A percentile compares a stretch with the other conserved stretches of the same genome.
Evolutionary conservation across 352 stramenopile genomes (phyloP).

Genomic region (Globisporangium spinosum): DNA sequence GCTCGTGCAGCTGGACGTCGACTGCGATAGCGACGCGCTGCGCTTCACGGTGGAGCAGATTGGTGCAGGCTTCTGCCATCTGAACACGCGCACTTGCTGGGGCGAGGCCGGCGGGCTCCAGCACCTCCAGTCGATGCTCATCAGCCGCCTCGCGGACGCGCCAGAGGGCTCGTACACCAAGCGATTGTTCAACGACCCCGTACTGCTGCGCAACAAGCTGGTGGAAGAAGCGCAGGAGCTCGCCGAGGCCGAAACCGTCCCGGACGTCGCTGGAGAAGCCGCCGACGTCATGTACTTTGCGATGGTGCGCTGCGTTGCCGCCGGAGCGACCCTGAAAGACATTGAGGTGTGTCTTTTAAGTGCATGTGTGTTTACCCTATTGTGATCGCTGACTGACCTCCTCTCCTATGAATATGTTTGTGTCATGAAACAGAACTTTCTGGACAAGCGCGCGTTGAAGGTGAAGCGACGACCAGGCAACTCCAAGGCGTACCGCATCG

Average conservation of each 20-base stretch:
- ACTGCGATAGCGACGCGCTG: slow-evolving; percentile 95
- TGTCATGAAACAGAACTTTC: slow-evolving; percentile 46
- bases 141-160: slow-evolving; percentile 81
- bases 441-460: slow-evolving; percentile 92
- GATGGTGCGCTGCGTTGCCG: slow-evolving; percentile 90
- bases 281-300: slow-evolving; percentile 97
- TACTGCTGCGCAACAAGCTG: slow-evolving; percentile 93
- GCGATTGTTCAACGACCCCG: slow-evolving; percentile 91
- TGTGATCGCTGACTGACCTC: not conserved
- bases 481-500: slow-evolving; percentile 85
- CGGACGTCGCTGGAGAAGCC: slow-evolving; percentile 92
- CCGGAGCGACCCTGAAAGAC: slow-evolving; percentile 91
- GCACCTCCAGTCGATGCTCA: slow-evolving; percentile 88
- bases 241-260: slow-evolving; percentile 75
- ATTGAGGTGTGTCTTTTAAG: slow-evolving; percentile 53
- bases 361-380: not conserved
- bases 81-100: slow-evolving; percentile 94
- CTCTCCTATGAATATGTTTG: not conserved
- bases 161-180: slow-evolving; percentile 96
- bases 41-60: slow-evolving; percentile 92
- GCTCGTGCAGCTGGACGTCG: slow-evolving; percentile 90
- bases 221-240: slow-evolving; percentile 96
- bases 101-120: slow-evolving; percentile 81
- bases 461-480: slow-evolving; percentile 88
- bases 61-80: slow-evolving; percentile 70